These are phyloP conservation scores for Fusarium humuli DNA, from an alignment of 2,329 filamentous ascomycete species.

Conservation along the genomic window DNA sequence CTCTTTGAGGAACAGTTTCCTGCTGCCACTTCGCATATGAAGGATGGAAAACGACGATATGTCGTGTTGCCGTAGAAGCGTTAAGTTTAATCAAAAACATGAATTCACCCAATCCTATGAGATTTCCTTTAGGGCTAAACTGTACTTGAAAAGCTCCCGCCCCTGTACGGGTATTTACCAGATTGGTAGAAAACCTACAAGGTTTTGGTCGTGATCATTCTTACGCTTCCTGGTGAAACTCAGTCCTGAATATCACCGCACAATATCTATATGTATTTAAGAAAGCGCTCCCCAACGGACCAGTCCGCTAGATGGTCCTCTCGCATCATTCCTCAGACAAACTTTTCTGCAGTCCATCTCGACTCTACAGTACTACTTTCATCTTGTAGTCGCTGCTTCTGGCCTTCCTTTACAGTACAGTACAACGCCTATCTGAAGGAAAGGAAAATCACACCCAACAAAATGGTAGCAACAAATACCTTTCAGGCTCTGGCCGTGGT, in stretches of 20 bases:
- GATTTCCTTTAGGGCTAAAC: too few relatives aligned
- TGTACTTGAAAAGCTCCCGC: too few relatives aligned
- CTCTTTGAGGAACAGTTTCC: not conserved
- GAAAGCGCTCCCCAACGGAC: not conserved
- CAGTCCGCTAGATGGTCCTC: not conserved
- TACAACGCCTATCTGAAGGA: not conserved
- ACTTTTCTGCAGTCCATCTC: not conserved
- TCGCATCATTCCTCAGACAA: not conserved
- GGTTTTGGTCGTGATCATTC: not conserved
- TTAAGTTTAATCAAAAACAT: conserved; percentile 8
- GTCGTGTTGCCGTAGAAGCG: conserved; percentile 4
- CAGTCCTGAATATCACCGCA: not conserved
- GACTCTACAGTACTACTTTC: not conserved
- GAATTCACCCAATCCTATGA: not conserved
- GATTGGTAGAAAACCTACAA: not conserved
- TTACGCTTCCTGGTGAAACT: not conserved
- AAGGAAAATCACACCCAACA: not conserved
- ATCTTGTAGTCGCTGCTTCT: not conserved
- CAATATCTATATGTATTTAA: not conserved
- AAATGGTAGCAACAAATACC: not conserved
- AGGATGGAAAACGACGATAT: conserved; percentile 26
- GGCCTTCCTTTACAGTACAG: not conserved
- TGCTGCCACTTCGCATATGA: conserved; percentile 6
- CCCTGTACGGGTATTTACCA: not conserved
- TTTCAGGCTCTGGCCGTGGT: not conserved